Evolutionary conservation across 768 basidiomycete genomes (phyloP).

Genomic region (Gyrodon lividus): DNA sequence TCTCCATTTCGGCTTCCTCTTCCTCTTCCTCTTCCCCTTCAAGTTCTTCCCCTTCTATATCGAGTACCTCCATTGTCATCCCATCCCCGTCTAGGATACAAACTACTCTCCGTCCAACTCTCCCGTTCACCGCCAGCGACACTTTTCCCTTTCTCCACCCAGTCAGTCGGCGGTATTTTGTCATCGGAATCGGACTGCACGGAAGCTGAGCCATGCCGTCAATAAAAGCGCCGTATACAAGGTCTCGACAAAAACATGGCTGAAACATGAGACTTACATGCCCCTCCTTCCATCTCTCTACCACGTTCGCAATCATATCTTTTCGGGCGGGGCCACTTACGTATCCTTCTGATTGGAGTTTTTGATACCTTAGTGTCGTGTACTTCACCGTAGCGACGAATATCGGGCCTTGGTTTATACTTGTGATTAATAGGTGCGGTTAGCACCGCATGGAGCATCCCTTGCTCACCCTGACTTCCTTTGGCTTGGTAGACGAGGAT

Average conservation of each 20-base stretch:
- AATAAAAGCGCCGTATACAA: constrained; percentile 30
- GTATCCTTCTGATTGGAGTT: constrained; percentile 46
- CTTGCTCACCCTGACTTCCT: constrained; percentile 46
- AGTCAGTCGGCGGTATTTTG: constrained; percentile 53
- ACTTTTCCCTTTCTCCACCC: constrained; percentile 52
- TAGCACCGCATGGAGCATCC: constrained; percentile 17
- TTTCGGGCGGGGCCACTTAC: constrained; percentile 57
- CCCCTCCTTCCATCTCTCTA: constrained; percentile 57
- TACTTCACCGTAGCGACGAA: constrained; percentile 66
- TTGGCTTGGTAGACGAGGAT: constrained; percentile 61
- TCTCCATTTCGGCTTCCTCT: constrained; percentile 31
- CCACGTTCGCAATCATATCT: constrained; percentile 60
- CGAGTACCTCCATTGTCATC: constrained; percentile 65
- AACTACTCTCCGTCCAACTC: constrained; percentile 69
- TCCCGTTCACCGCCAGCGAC: constrained; percentile 71
- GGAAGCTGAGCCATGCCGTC: constrained; percentile 45
- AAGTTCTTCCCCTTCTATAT: constrained; percentile 66
- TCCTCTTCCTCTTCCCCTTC: constrained; percentile 41
- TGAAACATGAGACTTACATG: constrained; percentile 52
- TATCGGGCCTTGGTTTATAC: constrained; percentile 43
- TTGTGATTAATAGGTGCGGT: constrained; percentile 32
- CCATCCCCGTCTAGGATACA: constrained; percentile 71
- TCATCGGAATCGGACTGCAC: constrained; percentile 50
- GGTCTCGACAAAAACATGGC: constrained; percentile 31
- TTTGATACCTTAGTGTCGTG: constrained; percentile 58